Evolutionary conservation across 78 protist genomes (phyloP), one percentile per base, ranked within the genome.

Genomic region (Guillardia theta): DNA sequence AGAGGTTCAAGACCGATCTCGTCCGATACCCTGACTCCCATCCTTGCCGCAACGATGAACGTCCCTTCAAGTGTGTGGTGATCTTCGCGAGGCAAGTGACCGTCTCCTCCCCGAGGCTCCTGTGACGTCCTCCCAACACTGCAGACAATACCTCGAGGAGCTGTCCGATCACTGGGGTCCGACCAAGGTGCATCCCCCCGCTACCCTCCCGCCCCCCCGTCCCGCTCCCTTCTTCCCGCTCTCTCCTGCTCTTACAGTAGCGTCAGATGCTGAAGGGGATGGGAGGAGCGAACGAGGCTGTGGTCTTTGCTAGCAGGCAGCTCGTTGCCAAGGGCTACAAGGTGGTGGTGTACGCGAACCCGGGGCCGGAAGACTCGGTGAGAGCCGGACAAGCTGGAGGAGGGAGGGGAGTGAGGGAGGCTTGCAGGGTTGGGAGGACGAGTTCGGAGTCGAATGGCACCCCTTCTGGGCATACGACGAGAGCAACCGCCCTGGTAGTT

Each of bases 241-340:
- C 15, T 33, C n/a, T 15, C 78, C 10, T 64, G 15, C n/a, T 24
- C 78, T 64, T 33, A 30, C 10, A 24, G 15, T 12, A 24, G 12
- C 78, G 41, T 64, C 33, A 37, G 18, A 36, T 78, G 33, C 12
- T 18, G 90, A 10, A 0, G 48, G 90, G 90, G 8, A 78, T 78
- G 90, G 90, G 90, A 10, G 90, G 90, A 46, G 90, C 90, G 33
- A 78, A 78, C 90, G 90, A 78, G 48, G 90, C 90, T 2, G 90
- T 78, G 24, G 39, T 78, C 90, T 37, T 78, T 8, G 24, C 44
- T 18, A 70, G 87, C 87, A 37, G 87, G 47, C 87, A 70, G 87
- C 87, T 70, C n/a, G 3, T 22, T 10, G 45, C 45, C 33, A 37
- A 2, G 30, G 87, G 87, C 33, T 70, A 70, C 87, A 37, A 36